Evolutionary conservation across 2,329 filamentous ascomycete species (phyloP), one percentile per base, ranked within the genome.

Genomic region (Alternaria atra): DNA sequence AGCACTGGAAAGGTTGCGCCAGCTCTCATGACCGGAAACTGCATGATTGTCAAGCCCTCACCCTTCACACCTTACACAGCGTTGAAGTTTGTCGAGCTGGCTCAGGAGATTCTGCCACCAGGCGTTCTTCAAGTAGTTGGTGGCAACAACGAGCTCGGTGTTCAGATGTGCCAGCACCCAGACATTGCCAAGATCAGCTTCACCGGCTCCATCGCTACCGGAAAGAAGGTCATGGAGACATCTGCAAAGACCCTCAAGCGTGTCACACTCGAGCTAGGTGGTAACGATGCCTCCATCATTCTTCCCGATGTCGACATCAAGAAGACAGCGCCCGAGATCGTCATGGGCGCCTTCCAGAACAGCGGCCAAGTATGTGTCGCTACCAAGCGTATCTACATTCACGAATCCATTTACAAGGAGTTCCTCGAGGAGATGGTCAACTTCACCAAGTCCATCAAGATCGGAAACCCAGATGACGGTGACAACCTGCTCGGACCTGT

Each of bases 181-280:
- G 85, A 81, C 20, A 83, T 90, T 56, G 81, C 84, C 58, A 90
- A 89, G 80, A 85, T 90, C 71, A 83, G 81, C 65, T 90, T 90
- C 76, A 90, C 88, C 0, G 87, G 88, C 3, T 88, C 85, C 10
- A 86, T 82, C 6, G 80, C 81, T 0, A 89, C 86, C 0, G 88
- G 88, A 9, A 89, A 89, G 80, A 84, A 83, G 73, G 84, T 90
- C 55, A 84, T 88, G 81, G 82, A 82, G 56, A 83, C 81, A n/a
- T 83, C 82, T 53, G 80, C 84, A 25, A 82, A 83, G 71, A 87
- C 86, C 0, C 76, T 90, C 27, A 90, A 89, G 81, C 80, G 86
- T 40, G 82, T 87, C 20, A 88, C 85, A 1, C 82, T 90, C 13
- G 88, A 90, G 74, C 82, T 89, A 25, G 85, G 87, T 37, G 87